Evolutionary conservation across 2,329 filamentous ascomycete species (phyloP).

Genomic region (Alternaria arbusti): DNA sequence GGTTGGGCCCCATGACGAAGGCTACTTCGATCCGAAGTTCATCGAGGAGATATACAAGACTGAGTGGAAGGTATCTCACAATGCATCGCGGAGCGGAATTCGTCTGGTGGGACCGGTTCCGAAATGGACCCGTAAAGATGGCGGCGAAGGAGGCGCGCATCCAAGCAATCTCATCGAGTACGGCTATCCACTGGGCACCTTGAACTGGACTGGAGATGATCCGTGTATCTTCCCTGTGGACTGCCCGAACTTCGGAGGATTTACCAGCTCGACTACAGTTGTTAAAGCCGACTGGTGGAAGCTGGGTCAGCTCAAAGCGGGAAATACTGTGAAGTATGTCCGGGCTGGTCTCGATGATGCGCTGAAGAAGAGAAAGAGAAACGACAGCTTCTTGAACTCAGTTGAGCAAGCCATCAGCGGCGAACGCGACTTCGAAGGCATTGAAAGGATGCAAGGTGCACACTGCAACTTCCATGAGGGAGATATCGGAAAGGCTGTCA

Average conservation of each 20-base stretch:
- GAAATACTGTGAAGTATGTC: conserved; percentile 60
- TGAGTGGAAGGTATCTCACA: conserved; percentile 67
- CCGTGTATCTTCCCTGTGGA: conserved; percentile 67
- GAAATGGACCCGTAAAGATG: conserved; percentile 64
- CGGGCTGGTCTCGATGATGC: conserved; percentile 61
- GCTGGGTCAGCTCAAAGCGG: conserved; percentile 66
- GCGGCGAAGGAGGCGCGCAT: conserved; percentile 69
- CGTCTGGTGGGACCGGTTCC: conserved; percentile 65
- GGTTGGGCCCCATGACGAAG: conserved; percentile 64
- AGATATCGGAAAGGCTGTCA: conserved; percentile 35
- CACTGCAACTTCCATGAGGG: conserved; percentile 35
- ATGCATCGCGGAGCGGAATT: conserved; percentile 66
- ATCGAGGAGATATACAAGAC: conserved; percentile 64
- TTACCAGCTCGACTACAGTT: conserved; percentile 63
- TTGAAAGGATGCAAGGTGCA: conserved; percentile 34
- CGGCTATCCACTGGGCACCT: conserved; percentile 63
- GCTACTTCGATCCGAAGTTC: conserved; percentile 59
- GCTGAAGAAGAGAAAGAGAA: conserved; percentile 51
- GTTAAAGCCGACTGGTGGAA: conserved; percentile 67
- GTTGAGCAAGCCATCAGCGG: conserved; percentile 50
- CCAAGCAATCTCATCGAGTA: conserved; percentile 62
- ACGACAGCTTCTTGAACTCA: conserved; percentile 54
- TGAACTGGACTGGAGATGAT: conserved; percentile 69
- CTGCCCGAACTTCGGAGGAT: conserved; percentile 66
- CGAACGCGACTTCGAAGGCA: conserved; percentile 18